Conservation (phyloP, 2,329 filamentous ascomycete genomes). For the Rutstroemia sydowiana region DNA sequence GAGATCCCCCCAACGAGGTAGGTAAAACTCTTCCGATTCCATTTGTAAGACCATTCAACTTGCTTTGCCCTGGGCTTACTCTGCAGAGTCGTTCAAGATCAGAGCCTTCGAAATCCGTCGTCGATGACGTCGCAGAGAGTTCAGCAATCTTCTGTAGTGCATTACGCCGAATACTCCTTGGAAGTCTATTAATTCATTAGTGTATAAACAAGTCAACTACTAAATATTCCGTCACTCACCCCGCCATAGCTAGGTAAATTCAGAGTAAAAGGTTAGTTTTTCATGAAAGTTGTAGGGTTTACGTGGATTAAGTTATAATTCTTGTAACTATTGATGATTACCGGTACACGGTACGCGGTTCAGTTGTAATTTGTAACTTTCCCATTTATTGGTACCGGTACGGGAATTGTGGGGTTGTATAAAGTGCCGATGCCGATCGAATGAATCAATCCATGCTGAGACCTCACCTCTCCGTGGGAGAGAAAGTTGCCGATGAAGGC, state of each 20-base stretch:
- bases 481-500: too few species aligned
- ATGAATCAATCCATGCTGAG: too few species aligned
- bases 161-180: conserved; percentile 51
- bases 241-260: conserved; percentile 2
- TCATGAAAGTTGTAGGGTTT: neutral
- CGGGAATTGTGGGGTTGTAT: too few species aligned
- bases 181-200: conserved; percentile 21
- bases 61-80: conserved; percentile 44
- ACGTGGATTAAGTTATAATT: neutral
- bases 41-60: conserved; percentile 39
- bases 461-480: too few species aligned
- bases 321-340: neutral
- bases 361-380: too few species aligned
- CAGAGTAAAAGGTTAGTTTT: neutral
- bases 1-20: conserved; percentile 43
- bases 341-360: too few species aligned
- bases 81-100: conserved; percentile 56
- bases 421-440: too few species aligned
- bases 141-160: conserved; percentile 60
- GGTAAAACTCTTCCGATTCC: conserved; percentile 37
- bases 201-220: neutral
- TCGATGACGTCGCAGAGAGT: conserved; percentile 49
- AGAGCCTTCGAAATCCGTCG: conserved; percentile 50
- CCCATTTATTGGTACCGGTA: too few species aligned
- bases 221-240: neutral